Conservation (phyloP, 208 protist genomes). For the Trypanosoma cruzi region DNA sequence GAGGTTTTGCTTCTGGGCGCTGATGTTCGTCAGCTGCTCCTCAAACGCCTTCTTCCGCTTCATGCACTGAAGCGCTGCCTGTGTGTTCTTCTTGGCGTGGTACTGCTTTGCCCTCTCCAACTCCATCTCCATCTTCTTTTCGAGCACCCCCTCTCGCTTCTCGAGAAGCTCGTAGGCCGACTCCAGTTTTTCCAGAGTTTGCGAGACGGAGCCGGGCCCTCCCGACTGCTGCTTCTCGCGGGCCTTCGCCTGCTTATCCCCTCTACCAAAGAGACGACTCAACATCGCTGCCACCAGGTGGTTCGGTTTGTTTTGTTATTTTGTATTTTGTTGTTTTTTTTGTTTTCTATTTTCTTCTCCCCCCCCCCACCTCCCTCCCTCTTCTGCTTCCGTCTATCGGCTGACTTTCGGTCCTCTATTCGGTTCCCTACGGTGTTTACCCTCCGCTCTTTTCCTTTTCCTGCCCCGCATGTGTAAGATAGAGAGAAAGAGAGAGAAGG, state of each 20-base stretch:
- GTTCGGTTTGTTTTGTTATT: no score
- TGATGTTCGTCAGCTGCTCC: conserved; percentile 72
- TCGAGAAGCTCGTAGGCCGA: conserved; percentile 80
- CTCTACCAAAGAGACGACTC: conserved; percentile 71
- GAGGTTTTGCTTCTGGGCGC: conserved; percentile 76
- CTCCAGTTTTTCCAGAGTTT: conserved; percentile 76
- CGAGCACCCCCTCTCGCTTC: conserved; percentile 80
- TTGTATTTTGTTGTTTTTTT: no score
- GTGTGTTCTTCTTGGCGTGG: conserved; percentile 87
- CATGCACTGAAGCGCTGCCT: conserved; percentile 84
- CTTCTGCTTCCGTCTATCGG: no score
- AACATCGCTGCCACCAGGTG: no score
- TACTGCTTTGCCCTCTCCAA: conserved; percentile 79
- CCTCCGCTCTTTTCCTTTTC: no score
- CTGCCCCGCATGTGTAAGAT: no score
- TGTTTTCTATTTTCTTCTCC: no score
- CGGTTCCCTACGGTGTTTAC: no score
- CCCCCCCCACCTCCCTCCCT: no score
- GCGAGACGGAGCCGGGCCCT: conserved; percentile 22
- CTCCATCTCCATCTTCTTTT: conserved; percentile 90
- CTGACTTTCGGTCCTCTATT: no score
- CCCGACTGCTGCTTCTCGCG: conserved; percentile 23
- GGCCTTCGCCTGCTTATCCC: conserved; percentile 53
- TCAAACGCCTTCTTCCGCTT: conserved; percentile 93
- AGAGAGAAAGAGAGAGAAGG: no score